Percentiles rank a stretch among this genome's conserved stretches.
phyloP scores from a whole-genome alignment of 371 early-diverging fungal species.

The Actinomortierella ambigua region DNA sequence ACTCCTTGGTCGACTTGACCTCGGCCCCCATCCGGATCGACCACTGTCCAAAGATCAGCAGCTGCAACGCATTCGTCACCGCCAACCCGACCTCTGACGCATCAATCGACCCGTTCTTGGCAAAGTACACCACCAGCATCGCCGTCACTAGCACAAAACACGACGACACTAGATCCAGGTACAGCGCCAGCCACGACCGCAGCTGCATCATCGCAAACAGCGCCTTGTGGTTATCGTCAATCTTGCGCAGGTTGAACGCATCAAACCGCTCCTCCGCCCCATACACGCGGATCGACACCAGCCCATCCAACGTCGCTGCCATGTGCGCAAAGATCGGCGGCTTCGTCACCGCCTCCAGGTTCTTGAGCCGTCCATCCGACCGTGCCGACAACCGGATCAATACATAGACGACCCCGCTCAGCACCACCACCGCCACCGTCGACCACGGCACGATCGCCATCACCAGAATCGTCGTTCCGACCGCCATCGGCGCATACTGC shows the following conservation, averaged over 20 bases:
- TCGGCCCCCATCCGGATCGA: constrained; percentile 64
- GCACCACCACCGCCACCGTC: constrained; percentile 52
- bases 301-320: constrained; percentile 73
- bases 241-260: constrained; percentile 50
- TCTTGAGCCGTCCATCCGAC: constrained; percentile 55
- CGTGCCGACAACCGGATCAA: constrained; percentile 46
- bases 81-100: constrained; percentile 65
- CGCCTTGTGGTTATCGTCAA: constrained; percentile 65
- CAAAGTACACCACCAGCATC: constrained; percentile 52
- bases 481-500: constrained; percentile 59
- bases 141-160: constrained; percentile 68
- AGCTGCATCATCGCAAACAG: constrained; percentile 55
- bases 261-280: constrained; percentile 62
- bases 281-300: constrained; percentile 72
- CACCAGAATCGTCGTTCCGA: constrained; percentile 62
- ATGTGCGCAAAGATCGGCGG: constrained; percentile 75
- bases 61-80: constrained; percentile 69
- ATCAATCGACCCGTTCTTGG: constrained; percentile 21
- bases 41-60: constrained; percentile 77
- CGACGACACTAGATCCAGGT: constrained; percentile 67
- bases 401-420: constrained; percentile 40
- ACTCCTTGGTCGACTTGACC: constrained; percentile 59
- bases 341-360: constrained; percentile 60
- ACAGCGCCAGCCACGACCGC: constrained; percentile 64
- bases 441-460: constrained; percentile 63